These are phyloP conservation scores for Discostella stelligeroides DNA, from an alignment of 108 stramenopile species.

Conservation along the genomic window DNA sequence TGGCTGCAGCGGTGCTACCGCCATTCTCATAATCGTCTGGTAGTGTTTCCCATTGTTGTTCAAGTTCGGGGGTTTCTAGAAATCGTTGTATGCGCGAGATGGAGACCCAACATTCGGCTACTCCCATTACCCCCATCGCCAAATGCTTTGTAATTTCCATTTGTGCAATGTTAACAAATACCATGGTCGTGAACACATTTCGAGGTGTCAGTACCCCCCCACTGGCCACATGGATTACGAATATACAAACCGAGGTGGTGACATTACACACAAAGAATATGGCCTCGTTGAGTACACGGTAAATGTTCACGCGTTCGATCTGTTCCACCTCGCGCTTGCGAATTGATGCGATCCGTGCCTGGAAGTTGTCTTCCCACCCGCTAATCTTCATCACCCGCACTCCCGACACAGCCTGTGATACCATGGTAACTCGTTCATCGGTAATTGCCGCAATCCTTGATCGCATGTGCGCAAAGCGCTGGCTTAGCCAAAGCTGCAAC, in stretches of 20 bases:
- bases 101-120: conserved; percentile 71
- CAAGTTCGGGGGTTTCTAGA: conserved; percentile 67
- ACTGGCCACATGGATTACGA: conserved; percentile 39
- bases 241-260: conserved; percentile 57
- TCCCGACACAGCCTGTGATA: conserved; percentile 89
- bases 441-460: conserved; percentile 82
- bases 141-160: conserved; percentile 88
- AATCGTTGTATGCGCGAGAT: conserved; percentile 72
- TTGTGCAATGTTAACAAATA: conserved; percentile 83
- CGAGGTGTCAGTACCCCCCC: conserved; percentile 55
- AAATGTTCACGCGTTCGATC: conserved; percentile 66
- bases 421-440: conserved; percentile 83
- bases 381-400: conserved; percentile 87
- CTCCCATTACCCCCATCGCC: conserved; percentile 80
- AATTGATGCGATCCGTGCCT: conserved; percentile 63
- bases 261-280: conserved; percentile 61
- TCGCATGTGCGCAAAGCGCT: conserved; percentile 73
- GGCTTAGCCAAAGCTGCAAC: conserved; percentile 72
- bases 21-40: neutral
- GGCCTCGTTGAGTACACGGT: conserved; percentile 84
- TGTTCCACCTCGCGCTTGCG: conserved; percentile 68
- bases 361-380: conserved; percentile 78
- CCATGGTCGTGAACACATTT: conserved; percentile 61
- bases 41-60: conserved; percentile 3
- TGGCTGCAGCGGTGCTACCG: neutral